Base-by-base conservation (phyloP, 2,329 filamentous ascomycete genomes). In the Trichoderma hamatum region DNA sequence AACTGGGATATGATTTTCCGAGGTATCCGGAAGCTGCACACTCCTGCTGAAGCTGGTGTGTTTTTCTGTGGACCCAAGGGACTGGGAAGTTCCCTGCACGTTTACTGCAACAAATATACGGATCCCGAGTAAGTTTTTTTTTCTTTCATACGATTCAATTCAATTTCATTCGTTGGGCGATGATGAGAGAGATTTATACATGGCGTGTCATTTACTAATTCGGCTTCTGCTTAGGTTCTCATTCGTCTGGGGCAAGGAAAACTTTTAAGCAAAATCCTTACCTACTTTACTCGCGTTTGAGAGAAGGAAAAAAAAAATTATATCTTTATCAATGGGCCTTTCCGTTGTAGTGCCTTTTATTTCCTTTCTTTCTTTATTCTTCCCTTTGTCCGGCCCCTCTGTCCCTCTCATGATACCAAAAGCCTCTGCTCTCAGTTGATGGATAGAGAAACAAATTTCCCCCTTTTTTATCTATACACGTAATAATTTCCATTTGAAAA, bases 1-100 rank as follows among this genome's bases (percentile, higher is more conserved):
- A 95, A 96, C 81, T 96, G 93, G 93, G 92, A 96, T 77, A 93
- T 93, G 88, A 92, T 96, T 75, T 96, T 96, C 83, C 88, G 92
- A 72, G 90, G 90, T 67, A 92, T 96, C 77, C 85, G 92, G 75
- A 94, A 94, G 80, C 87, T 96, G 72, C 91, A 93, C 77, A 83
- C 85, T 5, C 90, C 91, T 1, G 88, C 88, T 58, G 90, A 93
- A 80, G 89, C 89, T 2, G 91, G 91, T 74, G 91, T 93, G 21
- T 93, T 96, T 84, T 96, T 95, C 84, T 96, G 92, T 77, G 92
- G 92, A 0, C 92, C 92, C 39, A 95, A 95, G 82, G 89, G 88
- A 1, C 80, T 95, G 72, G 92, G 92, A 62, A 93, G 90, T 76
- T 83, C 88, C 70, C 80, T 96, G 77, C 92, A 96, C 76, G 86